Evolutionary conservation across 495 filamentous ascomycete species (phyloP).

Genomic region (Elasticomyces elasticus): DNA sequence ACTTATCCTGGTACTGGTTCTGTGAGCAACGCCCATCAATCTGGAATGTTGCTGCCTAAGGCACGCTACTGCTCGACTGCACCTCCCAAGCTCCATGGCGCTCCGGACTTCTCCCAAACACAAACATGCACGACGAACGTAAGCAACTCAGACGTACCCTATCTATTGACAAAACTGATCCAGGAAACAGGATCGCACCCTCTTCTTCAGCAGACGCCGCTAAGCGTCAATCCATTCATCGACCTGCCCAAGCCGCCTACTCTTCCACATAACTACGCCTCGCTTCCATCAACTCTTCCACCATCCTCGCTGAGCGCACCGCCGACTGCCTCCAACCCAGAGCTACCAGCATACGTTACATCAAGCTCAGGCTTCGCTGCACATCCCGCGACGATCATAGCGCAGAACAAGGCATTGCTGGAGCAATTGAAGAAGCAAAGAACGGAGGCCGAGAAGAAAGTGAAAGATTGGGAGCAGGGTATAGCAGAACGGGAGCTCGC

Average conservation of each 20-base stretch:
- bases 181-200: constrained; percentile 60
- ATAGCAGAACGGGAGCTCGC: constrained; percentile 70
- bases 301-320: constrained; percentile 55
- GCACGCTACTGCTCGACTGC: not conserved
- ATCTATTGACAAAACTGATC: not conserved
- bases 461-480: constrained; percentile 59
- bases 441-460: constrained; percentile 50
- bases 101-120: no score
- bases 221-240: constrained; percentile 91
- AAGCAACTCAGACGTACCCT: not conserved
- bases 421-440: constrained; percentile 59
- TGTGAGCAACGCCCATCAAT: constrained; percentile 7
- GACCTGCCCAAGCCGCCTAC: constrained; percentile 82
- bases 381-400: constrained; percentile 57
- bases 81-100: constrained; percentile 7
- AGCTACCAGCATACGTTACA: constrained; percentile 56
- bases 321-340: constrained; percentile 31
- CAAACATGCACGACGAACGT: constrained; percentile 22
- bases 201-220: constrained; percentile 80
- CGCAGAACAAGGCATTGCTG: constrained; percentile 64
- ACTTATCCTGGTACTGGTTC: constrained; percentile 25
- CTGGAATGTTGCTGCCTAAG: not conserved
- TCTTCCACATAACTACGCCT: constrained; percentile 89
- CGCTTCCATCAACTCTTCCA: constrained; percentile 74
- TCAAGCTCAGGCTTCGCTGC: constrained; percentile 45